Base-by-base conservation (phyloP, 768 basidiomycete species). In the Rhodotorula graminis region DNA sequence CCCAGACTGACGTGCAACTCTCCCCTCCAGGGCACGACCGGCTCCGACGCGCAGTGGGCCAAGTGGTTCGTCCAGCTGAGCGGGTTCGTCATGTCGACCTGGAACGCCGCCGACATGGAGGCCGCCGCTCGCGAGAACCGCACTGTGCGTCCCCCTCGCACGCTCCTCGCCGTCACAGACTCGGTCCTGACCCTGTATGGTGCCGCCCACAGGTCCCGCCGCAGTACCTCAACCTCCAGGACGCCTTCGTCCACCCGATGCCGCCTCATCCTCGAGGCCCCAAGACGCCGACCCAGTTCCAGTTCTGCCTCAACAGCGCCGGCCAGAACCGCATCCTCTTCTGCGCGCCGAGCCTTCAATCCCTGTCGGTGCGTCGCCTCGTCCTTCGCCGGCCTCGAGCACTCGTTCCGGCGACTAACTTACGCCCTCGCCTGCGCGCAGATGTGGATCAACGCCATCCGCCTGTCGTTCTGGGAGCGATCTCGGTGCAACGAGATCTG, bases 401-500 rank as follows among this genome's bases (percentile, higher is more conserved):
- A n/a, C 37, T 37, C 37, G 37, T 37, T n/a, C n/a, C 18, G 31
- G 12, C 12, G 55, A 25, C 21, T 31, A 16, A 33, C 14, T 18
- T 19, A 4, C 6, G 4, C 15, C 57, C 44, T 25, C 47, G 21
- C 53, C 8, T 16, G 42, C 16, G 31, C 37, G 23, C 61, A 74
- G 69, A 79, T 74, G n/a, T 98, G 95, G 95, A 88, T 91, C 14
- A 88, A 92, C 33, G 92, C 93, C 10, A 84, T 98, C 50, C 88
- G 96, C 27, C 85, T 99, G 10, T 88, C 90, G 18, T 86, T 90
- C 64, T 99, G 93, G 93, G 96, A 99, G 82, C 93, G 94, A 79
- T 89, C 91, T 2, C 88, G 93, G 56, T 85, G 97, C 25, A 92
- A 96, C 81, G 95, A 99, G 83, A 93, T 99, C 71, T 98, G 98